Evolutionary conservation across 2,329 filamentous ascomycete species (phyloP), one percentile per base, ranked within the genome.

Genomic region (Fusarium tricinctum): DNA sequence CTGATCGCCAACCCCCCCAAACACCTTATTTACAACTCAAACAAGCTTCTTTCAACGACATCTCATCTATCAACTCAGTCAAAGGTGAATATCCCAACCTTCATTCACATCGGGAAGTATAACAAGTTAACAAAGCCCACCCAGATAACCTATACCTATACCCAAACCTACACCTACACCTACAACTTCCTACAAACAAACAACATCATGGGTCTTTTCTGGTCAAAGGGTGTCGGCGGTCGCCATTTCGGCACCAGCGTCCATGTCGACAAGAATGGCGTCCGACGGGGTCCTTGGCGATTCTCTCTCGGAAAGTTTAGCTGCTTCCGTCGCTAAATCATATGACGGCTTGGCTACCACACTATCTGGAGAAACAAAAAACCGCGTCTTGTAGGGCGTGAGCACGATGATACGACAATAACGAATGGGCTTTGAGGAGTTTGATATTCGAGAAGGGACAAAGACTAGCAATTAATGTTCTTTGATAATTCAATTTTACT

Each of bases 221-320:
- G 81, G 72, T 76, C 76, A 54, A 85, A 83, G 69, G 74, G 76
- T 49, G 53, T 86, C 66, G 84, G 84, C 66, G 80, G 81, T 52
- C 80, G 81, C 33, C 83, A 83, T 70, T 81, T 85, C 66, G 84
- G 84, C 66, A 85, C 84, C 33, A 84, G 77, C 72, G 76, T 86
- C 53, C 77, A 79, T 33, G 82, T 81, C 20, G 79, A 82, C 72
- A 79, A 78, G 13, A 76, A 83, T 65, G 84, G 84, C 45, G 75
- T 85, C 9, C 82, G 79, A 49, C 80, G 82, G 13, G 84, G 84
- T 3, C 83, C 83, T 5, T 86, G 83, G 82, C 78, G 84, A 43
- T 82, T 86, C 73, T 82, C 81, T 49, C 76, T 85, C 42, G 82
- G 83, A 63, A 80, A 77, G 44, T 85, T 84, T 74, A 84, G 80